phyloP scores from a whole-genome alignment of 2,329 filamentous ascomycete species.

The Colletotrichum truncatum region DNA sequence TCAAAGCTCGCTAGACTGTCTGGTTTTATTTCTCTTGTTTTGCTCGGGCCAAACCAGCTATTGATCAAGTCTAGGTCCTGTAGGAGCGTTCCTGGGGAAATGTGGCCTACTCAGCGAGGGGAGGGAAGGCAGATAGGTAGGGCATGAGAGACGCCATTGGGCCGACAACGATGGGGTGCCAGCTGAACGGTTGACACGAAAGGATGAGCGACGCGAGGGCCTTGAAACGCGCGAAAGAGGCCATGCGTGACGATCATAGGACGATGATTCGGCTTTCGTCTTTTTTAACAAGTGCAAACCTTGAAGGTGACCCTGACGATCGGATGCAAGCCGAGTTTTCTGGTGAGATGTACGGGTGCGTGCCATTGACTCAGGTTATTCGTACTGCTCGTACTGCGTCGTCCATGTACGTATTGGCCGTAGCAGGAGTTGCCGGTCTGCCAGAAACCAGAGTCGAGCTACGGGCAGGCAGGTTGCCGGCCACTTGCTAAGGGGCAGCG shows the following conservation, averaged over 20 bases:
- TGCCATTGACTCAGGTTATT: background rate
- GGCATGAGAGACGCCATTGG: background rate
- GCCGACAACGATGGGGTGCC: background rate
- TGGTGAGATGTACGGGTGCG: background rate
- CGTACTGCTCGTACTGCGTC: background rate
- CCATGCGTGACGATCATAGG: conserved; percentile 13
- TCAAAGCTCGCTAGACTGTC: no score
- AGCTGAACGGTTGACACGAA: conserved; percentile 11
- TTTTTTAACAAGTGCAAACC: conserved; percentile 11
- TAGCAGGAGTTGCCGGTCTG: background rate
- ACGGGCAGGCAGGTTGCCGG: background rate
- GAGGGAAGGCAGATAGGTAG: background rate
- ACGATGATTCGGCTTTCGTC: conserved; percentile 2
- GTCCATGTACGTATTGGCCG: no score
- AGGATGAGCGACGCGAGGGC: conserved; percentile 19
- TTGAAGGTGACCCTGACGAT: conserved; percentile 22
- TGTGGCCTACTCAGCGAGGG: background rate
- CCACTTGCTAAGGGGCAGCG: conserved; percentile 3
- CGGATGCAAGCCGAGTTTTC: background rate
- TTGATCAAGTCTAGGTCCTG: background rate
- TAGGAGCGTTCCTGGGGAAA: conserved; percentile 12
- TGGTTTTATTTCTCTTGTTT: no score
- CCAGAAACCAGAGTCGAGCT: background rate
- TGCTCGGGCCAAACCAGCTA: background rate
- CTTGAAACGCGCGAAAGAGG: conserved; percentile 18